Conservation (phyloP, 495 filamentous ascomycete genomes). For the Penicillium samsonianum region DNA sequence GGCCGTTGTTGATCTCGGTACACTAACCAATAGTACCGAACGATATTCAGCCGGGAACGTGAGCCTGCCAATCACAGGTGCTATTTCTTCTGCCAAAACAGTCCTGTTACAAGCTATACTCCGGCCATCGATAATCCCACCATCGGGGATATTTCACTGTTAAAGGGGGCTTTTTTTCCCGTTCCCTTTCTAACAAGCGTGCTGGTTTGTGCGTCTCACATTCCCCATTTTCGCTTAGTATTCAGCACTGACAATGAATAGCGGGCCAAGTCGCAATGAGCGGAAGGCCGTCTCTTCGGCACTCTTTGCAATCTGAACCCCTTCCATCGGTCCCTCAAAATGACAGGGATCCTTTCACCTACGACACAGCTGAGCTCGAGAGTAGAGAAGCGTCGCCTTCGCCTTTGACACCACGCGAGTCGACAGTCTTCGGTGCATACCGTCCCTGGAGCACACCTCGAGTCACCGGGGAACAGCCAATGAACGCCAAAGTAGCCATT, state of each 20-base stretch:
- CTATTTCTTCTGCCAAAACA: neutral
- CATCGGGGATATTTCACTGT: neutral
- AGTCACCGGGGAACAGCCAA: neutral
- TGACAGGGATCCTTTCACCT: neutral
- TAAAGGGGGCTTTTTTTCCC: neutral
- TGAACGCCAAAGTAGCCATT: constrained; percentile 9
- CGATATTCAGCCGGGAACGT: neutral
- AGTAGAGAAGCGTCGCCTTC: neutral
- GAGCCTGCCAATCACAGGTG: neutral
- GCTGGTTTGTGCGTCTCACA: neutral
- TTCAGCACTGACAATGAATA: constrained; percentile 4
- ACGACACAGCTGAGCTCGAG: neutral
- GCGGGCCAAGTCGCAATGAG: constrained; percentile 6
- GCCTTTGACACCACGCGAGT: neutral
- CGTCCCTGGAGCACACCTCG: neutral
- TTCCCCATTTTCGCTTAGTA: neutral
- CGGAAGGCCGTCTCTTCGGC: neutral
- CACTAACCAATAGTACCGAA: neutral
- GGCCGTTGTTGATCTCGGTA: neutral
- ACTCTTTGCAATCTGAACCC: neutral
- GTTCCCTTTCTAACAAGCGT: neutral
- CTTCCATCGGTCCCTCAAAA: neutral
- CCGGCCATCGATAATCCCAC: neutral
- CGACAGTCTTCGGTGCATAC: neutral
- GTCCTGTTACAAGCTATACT: constrained; percentile 1